Conservation (phyloP, 768 basidiomycete genomes). For the Arthromyces matolae region DNA sequence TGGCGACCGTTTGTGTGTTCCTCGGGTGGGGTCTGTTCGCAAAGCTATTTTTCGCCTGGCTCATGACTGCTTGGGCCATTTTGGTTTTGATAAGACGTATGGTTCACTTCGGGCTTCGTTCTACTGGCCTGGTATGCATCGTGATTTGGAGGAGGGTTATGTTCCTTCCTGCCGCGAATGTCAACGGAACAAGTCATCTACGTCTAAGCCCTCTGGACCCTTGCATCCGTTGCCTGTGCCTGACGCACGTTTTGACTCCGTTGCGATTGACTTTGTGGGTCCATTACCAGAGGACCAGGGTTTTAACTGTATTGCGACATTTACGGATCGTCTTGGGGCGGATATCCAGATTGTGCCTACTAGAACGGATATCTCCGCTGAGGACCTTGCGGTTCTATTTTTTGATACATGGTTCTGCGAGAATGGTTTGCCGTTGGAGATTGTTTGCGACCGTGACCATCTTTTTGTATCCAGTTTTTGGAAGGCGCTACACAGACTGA, state of each 20-base stretch:
- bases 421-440: neutral
- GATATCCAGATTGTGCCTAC: neutral
- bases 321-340: neutral
- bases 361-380: neutral
- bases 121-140: slow-evolving; percentile 34
- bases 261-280: neutral
- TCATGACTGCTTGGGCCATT: slow-evolving; percentile 29
- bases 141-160: slow-evolving; percentile 5
- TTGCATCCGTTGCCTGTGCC: slow-evolving; percentile 21
- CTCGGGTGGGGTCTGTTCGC: neutral
- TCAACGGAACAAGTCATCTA: slow-evolving; percentile 25
- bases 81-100: slow-evolving; percentile 31
- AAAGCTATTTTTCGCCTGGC: slow-evolving; percentile 23
- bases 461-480: neutral
- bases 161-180: slow-evolving; percentile 6
- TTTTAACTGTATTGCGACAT: neutral
- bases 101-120: slow-evolving; percentile 17
- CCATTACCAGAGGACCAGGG: neutral
- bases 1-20: neutral
- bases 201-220: slow-evolving; percentile 21
- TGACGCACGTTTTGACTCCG: slow-evolving; percentile 6
- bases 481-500: neutral
- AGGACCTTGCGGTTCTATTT: neutral
- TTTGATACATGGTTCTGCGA: neutral
- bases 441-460: neutral